A percentile compares a stretch with the other conserved stretches of the same genome.
These are phyloP conservation scores for Leccinellum luteum DNA, from an alignment of 768 basidiomycete genomes.

Conservation along the genomic window DNA sequence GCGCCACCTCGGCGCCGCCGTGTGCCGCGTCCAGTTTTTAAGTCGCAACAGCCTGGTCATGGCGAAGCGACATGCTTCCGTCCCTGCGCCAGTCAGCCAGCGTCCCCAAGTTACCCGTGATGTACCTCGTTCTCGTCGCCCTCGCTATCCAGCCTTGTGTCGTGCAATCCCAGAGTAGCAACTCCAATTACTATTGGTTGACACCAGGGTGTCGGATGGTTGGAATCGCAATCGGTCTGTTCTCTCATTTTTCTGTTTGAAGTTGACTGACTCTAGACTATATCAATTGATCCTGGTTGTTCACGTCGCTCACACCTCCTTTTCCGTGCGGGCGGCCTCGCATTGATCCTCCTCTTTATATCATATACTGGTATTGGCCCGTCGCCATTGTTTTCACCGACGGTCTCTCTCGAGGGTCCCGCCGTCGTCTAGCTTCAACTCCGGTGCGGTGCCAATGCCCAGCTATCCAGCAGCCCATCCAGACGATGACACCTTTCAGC, in stretches of 20 bases:
- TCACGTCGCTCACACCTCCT: slow-evolving; percentile 3
- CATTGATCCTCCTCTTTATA: slow-evolving; percentile 10
- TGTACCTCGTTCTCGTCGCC: slow-evolving; percentile 1
- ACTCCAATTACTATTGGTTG: slow-evolving; percentile 20
- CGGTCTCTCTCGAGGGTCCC: neutral
- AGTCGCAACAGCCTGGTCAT: no score
- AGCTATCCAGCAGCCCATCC: neutral
- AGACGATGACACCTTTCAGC: neutral
- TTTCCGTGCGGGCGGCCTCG: slow-evolving; percentile 4
- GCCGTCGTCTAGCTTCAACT: neutral
- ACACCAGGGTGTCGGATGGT: slow-evolving; percentile 27
- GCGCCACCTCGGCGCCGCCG: neutral
- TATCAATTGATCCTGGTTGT: neutral
- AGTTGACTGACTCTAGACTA: neutral
- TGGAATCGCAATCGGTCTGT: slow-evolving; percentile 26
- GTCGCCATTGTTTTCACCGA: slow-evolving; percentile 3
- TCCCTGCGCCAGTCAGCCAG: neutral
- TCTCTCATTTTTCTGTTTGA: neutral
- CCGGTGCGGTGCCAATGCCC: neutral
- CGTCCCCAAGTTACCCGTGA: neutral
- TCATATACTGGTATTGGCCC: slow-evolving; percentile 1
- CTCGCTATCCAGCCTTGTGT: slow-evolving; percentile 4
- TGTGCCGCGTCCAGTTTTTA: neutral
- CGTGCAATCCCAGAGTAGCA: slow-evolving; percentile 6
- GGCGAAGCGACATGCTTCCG: neutral